Base-by-base conservation (phyloP, 768 basidiomycete genomes). In the Amanita exitialis region DNA sequence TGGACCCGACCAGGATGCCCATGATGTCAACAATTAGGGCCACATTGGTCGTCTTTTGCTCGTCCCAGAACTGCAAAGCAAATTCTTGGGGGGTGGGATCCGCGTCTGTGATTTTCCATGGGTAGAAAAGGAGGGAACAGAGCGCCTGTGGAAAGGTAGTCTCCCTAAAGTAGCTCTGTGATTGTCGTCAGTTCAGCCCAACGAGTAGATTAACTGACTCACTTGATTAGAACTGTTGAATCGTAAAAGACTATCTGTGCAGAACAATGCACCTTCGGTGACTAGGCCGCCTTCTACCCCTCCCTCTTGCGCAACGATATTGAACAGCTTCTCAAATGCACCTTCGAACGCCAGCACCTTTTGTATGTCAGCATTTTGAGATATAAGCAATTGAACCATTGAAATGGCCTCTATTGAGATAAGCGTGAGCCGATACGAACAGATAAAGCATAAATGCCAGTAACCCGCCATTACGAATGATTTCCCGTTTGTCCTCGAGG, bases 221-320 rank as follows among this genome's bases (percentile, higher is more conserved):
- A 90, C 94, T 74, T 95, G 94, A 64, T 98, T 99, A 8, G 92
- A 94, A 21, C 82, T 79, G 65, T 99, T 98, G 69, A 88, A 95
- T 25, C 91, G 78, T 54, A 99, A 71, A 18, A 99, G 69, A n/a
- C 79, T 78, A 55, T 92, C 92, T 13, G 92, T 79, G 56, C 89
- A 92, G 15, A 78, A 74, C 51, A 99, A 69, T n/a, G 90, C 89
- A 57, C 92, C 85, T 57, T 88, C 83, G 0, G 89, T 81, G 38
- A 89, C 84, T 49, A 86, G 75, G 8, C 92, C 92, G 13, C 94
- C 93, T 58, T 97, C 94, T 20, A 93, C 74, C 0, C 96, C 96
- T 18, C 92, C 90, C 65, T 97, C 95, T 54, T 80, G 76, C 7
- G 79, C 76, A 54, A 98, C 78, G 44, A 89, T 92, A 50, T 83